Conservation (phyloP, 306 rosid species). For the Alnus rubra region DNA sequence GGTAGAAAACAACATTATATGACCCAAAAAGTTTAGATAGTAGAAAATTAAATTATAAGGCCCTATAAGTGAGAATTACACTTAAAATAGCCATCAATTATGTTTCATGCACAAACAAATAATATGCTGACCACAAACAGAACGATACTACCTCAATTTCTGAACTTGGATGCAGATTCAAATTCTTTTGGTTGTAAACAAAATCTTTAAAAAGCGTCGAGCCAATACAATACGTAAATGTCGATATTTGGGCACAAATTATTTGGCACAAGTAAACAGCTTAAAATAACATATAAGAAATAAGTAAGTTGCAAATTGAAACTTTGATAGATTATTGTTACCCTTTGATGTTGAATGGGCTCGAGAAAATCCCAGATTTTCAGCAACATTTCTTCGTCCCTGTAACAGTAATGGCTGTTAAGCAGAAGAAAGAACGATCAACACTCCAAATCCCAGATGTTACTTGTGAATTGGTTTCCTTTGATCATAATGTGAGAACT, state of each 20-base stretch:
- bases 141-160: neutral
- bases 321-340: neutral
- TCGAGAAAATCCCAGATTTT: constrained; percentile 15
- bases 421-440: neutral
- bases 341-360: constrained; percentile 20
- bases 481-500: neutral
- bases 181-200: neutral
- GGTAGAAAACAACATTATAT: neutral
- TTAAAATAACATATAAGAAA: neutral
- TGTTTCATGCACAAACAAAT: neutral
- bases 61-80: too few relatives aligned
- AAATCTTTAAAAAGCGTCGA: neutral
- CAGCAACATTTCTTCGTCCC: constrained; percentile 28
- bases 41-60: neutral
- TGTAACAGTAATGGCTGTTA: neutral
- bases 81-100: neutral
- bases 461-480: neutral
- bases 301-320: too few relatives aligned
- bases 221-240: neutral
- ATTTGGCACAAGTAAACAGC: neutral
- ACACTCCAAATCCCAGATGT: neutral
- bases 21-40: neutral
- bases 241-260: neutral
- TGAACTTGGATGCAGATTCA: neutral
- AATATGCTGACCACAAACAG: neutral